These are phyloP conservation scores for Glebionis coronaria DNA, from an alignment of 129 eudicot genomes.

Conservation along the genomic window DNA sequence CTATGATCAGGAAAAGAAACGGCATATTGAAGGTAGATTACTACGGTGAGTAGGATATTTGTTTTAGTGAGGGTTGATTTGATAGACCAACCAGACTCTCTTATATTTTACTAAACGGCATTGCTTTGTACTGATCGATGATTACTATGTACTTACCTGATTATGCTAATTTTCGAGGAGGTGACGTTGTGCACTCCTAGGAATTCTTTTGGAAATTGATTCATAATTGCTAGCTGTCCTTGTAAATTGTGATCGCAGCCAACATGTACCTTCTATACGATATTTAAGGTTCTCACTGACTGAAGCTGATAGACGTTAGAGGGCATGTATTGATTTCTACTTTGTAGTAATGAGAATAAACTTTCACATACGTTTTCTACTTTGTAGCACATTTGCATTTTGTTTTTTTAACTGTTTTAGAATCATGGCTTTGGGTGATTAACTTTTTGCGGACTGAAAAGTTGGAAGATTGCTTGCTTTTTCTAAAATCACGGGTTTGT, in stretches of 20 bases:
- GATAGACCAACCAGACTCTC: neutral
- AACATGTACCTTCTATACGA: neutral
- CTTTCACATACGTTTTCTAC: neutral
- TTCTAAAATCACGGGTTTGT: neutral
- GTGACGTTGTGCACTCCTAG: neutral
- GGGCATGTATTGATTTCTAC: neutral
- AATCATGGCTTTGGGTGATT: neutral
- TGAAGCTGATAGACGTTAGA: neutral
- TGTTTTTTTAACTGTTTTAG: neutral
- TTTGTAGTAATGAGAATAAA: neutral
- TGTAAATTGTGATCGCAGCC: neutral
- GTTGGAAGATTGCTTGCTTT: neutral
- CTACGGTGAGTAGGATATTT: constrained; percentile 63
- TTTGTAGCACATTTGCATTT: neutral
- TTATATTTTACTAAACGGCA: neutral
- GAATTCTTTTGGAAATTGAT: neutral
- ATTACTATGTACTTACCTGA: neutral
- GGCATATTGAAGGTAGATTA: constrained; percentile 87
- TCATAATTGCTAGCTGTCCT: neutral
- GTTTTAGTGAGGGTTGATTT: constrained; percentile 21
- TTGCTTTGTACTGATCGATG: too few species aligned
- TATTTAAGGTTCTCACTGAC: neutral
- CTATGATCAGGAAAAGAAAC: constrained; percentile 79
- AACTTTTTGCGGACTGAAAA: neutral
- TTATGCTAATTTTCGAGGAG: neutral